Conservation (phyloP, 2,329 filamentous ascomycete genomes). For the Aspergillus awamori region DNA sequence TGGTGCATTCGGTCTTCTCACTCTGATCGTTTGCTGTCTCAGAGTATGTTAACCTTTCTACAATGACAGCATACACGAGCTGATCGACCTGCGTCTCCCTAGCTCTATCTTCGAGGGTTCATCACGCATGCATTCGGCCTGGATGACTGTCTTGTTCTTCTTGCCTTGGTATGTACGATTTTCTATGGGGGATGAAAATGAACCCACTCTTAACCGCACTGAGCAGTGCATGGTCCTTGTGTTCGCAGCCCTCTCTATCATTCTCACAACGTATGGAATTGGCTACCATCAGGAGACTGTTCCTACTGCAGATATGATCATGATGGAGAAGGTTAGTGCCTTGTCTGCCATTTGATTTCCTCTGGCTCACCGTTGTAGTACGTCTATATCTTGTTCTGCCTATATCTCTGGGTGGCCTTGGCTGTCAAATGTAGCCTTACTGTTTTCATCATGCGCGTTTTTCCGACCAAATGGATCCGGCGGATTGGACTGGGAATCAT, state of each 20-base stretch:
- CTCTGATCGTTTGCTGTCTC: slow-evolving; percentile 11
- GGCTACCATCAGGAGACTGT: not conserved
- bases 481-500: not conserved
- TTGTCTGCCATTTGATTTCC: not conserved
- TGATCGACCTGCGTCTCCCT: not conserved
- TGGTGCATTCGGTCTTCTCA: slow-evolving; percentile 15
- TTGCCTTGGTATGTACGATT: not conserved
- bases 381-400: not conserved
- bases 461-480: not conserved
- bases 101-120: not conserved
- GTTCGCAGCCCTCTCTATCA: not conserved
- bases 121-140: not conserved
- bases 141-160: not conserved
- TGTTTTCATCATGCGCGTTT: not conserved
- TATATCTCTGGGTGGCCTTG: slow-evolving; percentile 1
- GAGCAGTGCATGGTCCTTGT: not conserved
- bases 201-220: not conserved
- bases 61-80: not conserved
- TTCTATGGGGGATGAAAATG: not conserved
- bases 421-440: slow-evolving; percentile 2
- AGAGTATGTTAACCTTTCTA: not conserved
- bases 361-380: not conserved
- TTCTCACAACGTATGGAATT: not conserved
- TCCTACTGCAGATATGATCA: not conserved
- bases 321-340: not conserved